Evolutionary conservation across 2,329 filamentous ascomycete genomes (phyloP), one percentile per base, ranked within the genome.

Genomic region (Sarocladium kiliense): DNA sequence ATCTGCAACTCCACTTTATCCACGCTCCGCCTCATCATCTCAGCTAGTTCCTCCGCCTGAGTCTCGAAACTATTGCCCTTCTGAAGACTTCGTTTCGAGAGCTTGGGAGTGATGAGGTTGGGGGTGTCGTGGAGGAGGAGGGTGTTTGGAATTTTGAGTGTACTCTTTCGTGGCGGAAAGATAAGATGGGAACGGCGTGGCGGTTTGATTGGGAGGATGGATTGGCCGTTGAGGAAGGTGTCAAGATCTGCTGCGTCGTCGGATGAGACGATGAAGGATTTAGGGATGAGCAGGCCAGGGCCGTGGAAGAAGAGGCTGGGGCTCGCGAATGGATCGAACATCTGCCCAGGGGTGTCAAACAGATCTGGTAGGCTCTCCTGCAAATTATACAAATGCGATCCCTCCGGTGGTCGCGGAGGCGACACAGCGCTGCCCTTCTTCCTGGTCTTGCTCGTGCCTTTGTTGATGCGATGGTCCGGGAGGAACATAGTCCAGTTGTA

Each of bases 401-500:
- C 68, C 25, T 68, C 66, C 7, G 58, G 58, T 1, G 65, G 62
- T 32, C 57, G 61, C 3, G 56, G 56, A 3, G 61, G 54, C 10
- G 62, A 53, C 9, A 62, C 55, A 9, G 53, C 21, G 11, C 36
- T 56, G 11, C 16, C 36, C 16, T 39, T 21, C 53, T 60, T 65
- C 16, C 41, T 54, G 12, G 49, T 55, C 26, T 57, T 63, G 10
- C 59, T 53, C 1, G 61, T 47, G 11, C 32, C 14, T 5, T 56
- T 62, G 60, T 81, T 75, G 58, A 75, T 66, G 6, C 71, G 73
- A 56, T 84, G 78, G 58, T 78, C 74, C 0, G 78, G 78, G 11
- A 83, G 72, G 57, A 85, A 81, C 65, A 74, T 79, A 56, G 81
- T 82, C 84, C 83, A 86, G 68, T 86, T 79, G 68, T 83, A 86